Base-by-base conservation (phyloP, 371 early-diverging fungal genomes). In the Dinochytrium kinnereticum region DNA sequence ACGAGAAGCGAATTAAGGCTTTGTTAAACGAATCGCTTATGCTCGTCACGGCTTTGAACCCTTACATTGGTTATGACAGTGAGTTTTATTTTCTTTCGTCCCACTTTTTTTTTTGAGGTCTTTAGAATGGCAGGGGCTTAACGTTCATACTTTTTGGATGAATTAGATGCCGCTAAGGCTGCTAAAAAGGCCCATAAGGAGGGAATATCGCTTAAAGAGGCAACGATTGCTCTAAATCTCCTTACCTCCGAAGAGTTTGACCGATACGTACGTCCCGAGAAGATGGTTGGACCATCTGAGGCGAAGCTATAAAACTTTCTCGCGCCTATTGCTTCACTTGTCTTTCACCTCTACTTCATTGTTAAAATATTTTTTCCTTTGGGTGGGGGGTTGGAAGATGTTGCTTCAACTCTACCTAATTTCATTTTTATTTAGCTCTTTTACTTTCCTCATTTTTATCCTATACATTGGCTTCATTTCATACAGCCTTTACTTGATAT, bases 171-270 rank as follows among this genome's bases (percentile, higher is more conserved):
- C 19, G 96, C 98, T 66, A 89, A 92, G 72, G 90, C 90, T 30
- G 97, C 98, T 68, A 97, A 97, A 89, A 95, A 95, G 86, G 98
- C 98, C 31, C 96, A 96, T 87, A 94, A 94, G 84, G 93, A 81
- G 73, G 81, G 84, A 36, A 83, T 84, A 34, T 55, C 78, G 10
- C 87, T 96, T 71, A 95, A 93, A 88, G 91, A 95, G 81, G 93
- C 96, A 24, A 94, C 94, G 24, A 84, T 97, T 39, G 77, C 88
- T 1, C 88, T 96, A 44, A 92, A 91, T 34, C 80, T 94, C 31
- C 85, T 96, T 68, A 93, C 92, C 68, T 85, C 86, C 37, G 91
- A 94, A 83, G 90, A 96, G 82, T 97, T 96, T 85, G 93, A 91
- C 77, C 81, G 93, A 81, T 96, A 93, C 90, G 96, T 97, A 71